Percentiles rank a stretch among this genome's conserved stretches.
phyloP scores from a whole-genome alignment of 1,139 yeast genomes.

The Cylindricascospora bacillispora region DNA sequence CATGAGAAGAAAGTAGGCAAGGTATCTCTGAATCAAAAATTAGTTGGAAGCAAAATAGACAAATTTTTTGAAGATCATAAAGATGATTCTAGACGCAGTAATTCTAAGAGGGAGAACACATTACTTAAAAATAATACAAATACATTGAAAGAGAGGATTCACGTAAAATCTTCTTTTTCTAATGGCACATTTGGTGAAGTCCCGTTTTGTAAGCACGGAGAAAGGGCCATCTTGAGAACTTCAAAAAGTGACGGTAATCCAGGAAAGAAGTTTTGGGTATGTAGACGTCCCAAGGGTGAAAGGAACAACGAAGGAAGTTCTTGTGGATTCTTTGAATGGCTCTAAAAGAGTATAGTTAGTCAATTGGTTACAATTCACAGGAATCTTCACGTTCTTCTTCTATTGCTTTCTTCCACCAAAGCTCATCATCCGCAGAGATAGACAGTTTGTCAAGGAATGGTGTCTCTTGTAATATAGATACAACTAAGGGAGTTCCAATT shows the following conservation, averaged over 20 bases:
- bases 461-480: slow-evolving; percentile 12
- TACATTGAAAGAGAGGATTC: slow-evolving; percentile 1
- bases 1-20: not conserved
- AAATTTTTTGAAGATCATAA: no score
- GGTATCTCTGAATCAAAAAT: not conserved
- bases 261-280: slow-evolving; percentile 52
- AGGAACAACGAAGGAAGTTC: slow-evolving; percentile 19
- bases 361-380: not conserved
- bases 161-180: slow-evolving; percentile 4
- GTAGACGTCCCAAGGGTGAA: slow-evolving; percentile 30
- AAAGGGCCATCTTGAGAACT: slow-evolving; percentile 37
- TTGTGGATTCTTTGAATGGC: slow-evolving; percentile 33
- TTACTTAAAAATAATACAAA: not conserved
- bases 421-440: slow-evolving; percentile 13
- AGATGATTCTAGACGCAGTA: not conserved
- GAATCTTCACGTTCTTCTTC: slow-evolving; percentile 10
- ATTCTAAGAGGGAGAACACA: not conserved
- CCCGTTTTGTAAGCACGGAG: slow-evolving; percentile 42
- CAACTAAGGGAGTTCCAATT: slow-evolving; percentile 15
- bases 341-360: slow-evolving; percentile 6
- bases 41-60: not conserved
- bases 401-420: slow-evolving; percentile 19
- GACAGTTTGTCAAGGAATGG: slow-evolving; percentile 7
- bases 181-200: slow-evolving; percentile 26
- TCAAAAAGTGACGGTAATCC: slow-evolving; percentile 34